These are phyloP conservation scores for Sphagnum contortum DNA, from an alignment of 225 moss, liverwort and hornwort genomes.

Conservation along the genomic window DNA sequence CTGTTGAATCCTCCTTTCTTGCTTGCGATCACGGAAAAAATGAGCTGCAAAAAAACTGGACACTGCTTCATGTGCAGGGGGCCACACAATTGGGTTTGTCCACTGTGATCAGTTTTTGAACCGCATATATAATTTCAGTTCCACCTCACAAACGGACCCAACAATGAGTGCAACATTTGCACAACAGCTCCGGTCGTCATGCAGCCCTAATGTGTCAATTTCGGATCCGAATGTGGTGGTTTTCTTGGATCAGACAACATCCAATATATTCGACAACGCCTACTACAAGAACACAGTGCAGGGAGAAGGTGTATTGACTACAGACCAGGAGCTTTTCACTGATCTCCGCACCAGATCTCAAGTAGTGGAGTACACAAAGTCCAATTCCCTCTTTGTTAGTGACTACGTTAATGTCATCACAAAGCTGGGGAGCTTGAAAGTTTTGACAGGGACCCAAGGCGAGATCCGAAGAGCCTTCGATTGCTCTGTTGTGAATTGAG, in stretches of 20 bases:
- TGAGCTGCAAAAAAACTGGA: too few relatives aligned
- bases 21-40: too few relatives aligned
- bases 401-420: slow-evolving; percentile 23
- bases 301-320: slow-evolving; percentile 18
- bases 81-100: slow-evolving; percentile 32
- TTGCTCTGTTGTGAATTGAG: slow-evolving; percentile 16
- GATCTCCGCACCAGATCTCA: slow-evolving; percentile 11
- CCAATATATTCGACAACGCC: slow-evolving; percentile 27
- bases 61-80: slow-evolving; percentile 10
- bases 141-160: slow-evolving; percentile 15
- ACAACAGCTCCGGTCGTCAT: slow-evolving; percentile 7
- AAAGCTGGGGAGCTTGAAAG: slow-evolving; percentile 22
- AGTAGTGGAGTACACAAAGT: slow-evolving; percentile 15
- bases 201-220: slow-evolving; percentile 9
- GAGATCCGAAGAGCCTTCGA: slow-evolving; percentile 15
- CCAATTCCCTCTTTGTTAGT: slow-evolving; percentile 12
- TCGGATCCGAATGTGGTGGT: slow-evolving; percentile 3
- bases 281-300: slow-evolving; percentile 23
- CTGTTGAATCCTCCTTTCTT: neutral
- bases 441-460: slow-evolving; percentile 22
- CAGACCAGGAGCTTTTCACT: slow-evolving; percentile 22
- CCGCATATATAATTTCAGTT: slow-evolving; percentile 29
- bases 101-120: slow-evolving; percentile 21
- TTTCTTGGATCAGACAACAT: slow-evolving; percentile 15
- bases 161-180: slow-evolving; percentile 13